Evolutionary conservation across 441 rosid species (phyloP).

Genomic region (Populus hybrid): DNA sequence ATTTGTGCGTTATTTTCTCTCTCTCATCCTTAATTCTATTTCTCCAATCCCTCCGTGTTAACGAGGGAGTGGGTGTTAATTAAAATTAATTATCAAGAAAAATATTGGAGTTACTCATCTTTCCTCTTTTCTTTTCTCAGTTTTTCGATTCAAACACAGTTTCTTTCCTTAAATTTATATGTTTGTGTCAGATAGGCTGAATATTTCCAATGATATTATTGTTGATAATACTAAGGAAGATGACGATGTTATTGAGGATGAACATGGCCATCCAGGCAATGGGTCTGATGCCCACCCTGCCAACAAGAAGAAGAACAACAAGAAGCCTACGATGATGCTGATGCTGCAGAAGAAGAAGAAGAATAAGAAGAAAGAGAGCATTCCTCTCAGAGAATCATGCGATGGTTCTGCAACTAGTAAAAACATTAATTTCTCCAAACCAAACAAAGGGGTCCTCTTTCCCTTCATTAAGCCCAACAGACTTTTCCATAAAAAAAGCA

Average conservation of each 20-base stretch:
- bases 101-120: background rate
- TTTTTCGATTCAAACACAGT: background rate
- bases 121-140: background rate
- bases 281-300: background rate
- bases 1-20: background rate
- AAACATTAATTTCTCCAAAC: slow-evolving; percentile 11
- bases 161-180: background rate
- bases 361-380: slow-evolving; percentile 13
- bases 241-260: slow-evolving; percentile 1
- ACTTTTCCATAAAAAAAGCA: background rate
- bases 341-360: background rate
- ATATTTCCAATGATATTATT: background rate
- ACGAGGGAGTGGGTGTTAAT: background rate
- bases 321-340: background rate
- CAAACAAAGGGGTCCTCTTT: slow-evolving; percentile 22
- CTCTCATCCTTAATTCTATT: background rate
- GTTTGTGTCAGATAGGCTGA: slow-evolving; percentile 18
- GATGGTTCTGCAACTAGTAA: background rate
- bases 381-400: background rate
- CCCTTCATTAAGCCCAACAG: slow-evolving; percentile 25
- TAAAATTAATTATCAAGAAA: background rate
- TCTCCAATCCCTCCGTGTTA: too few species aligned
- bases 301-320: too few species aligned
- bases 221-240: background rate
- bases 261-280: background rate